Evolutionary conservation across 2,329 filamentous ascomycete species (phyloP).

Genomic region (Fusarium mundagurra): DNA sequence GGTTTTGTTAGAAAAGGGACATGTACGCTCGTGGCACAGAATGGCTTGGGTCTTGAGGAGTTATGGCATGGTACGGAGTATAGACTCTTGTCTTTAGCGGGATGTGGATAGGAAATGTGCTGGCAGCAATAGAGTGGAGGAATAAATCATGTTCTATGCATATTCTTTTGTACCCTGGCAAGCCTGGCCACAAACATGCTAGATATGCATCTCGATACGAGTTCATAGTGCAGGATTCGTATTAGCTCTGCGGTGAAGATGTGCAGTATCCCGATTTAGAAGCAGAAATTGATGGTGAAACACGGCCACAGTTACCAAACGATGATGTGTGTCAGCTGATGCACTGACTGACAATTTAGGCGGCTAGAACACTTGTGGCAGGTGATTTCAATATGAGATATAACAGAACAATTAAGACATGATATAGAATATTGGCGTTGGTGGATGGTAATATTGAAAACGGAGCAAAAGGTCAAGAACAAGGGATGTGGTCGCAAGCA

Average conservation of each 20-base stretch:
- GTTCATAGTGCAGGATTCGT: constrained; percentile 5
- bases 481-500: constrained; percentile 10
- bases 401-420: background rate
- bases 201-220: constrained; percentile 2
- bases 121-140: constrained; percentile 8
- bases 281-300: constrained; percentile 21
- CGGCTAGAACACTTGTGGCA: background rate
- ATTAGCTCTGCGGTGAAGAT: constrained; percentile 12
- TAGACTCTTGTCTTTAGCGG: background rate
- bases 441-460: background rate
- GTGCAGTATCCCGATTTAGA: constrained; percentile 37
- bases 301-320: constrained; percentile 31
- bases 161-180: background rate
- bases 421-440: background rate
- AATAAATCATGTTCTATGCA: background rate
- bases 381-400: background rate
- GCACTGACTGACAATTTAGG: background rate
- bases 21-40: background rate
- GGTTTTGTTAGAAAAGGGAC: background rate
- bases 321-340: constrained; percentile 23
- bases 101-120: background rate
- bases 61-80: background rate
- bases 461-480: background rate
- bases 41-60: background rate
- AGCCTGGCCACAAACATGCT: background rate